Evolutionary conservation across 176 grass and related monocot genomes (phyloP), one percentile per base, ranked within the genome.

Genomic region (Coix lacrymajobi): DNA sequence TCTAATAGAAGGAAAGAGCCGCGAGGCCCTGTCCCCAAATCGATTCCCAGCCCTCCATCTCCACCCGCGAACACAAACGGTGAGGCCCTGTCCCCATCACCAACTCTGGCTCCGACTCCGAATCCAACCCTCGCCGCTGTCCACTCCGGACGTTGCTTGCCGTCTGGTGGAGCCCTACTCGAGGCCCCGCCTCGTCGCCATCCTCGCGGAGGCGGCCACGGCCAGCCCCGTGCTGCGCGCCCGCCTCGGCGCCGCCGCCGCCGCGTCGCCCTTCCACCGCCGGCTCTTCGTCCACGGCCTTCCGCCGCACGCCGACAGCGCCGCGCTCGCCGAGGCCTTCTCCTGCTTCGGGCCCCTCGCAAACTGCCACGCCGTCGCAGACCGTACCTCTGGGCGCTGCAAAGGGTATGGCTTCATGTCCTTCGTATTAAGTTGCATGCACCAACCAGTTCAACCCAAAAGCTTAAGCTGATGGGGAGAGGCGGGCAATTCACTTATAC

Each of bases 281-380:
- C 81, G 84, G 62, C n/a, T 93, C 69, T 96, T 96, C 66, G 88
- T 96, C 75, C 90, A 93, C 67, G 83, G 90, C 54, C 85, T 93
- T 0, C 62, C 88, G 39, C 88, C 84, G 48, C 84, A 81, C 48
- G 61, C 87, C 66, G 74, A 85, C 9, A 20, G 19, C 7, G 69
- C 81, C 33, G 70, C 79, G 20, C 78, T 97, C 56, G 30, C 69
- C 0, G 39, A 32, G 1, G 77, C 80, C 1, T 89, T 97, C 69
- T 79, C 83, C 38, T 7, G 40, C 28, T 96, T 84, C 54, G 86
- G 88, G 11, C 44, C 76, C 49, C 3, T 89, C 31, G 73, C 86
- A 5, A 84, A 75, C 41, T 91, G 88, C 81, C 85, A 93, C 70
- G 79, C 87, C n/a, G n/a, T 92, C 54, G 57, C 83, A 12, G 85